These are phyloP conservation scores for Apiotrichum brassicae DNA, from an alignment of 1,284 basidiomycete species.

Conservation along the genomic window DNA sequence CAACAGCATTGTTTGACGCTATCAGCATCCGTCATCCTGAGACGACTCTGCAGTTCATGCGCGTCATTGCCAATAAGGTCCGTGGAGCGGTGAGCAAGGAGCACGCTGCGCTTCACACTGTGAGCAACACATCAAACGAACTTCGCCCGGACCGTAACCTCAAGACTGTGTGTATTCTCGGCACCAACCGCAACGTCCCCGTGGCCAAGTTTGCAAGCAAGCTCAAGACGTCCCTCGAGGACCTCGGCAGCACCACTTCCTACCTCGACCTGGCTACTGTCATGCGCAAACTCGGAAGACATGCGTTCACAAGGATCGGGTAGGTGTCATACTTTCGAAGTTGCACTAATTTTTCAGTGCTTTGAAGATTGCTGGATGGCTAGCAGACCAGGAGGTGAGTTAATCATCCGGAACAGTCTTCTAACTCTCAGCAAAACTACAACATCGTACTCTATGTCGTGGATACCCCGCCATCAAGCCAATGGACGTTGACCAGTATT, in stretches of 20 bases:
- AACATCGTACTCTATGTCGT: conserved; percentile 88
- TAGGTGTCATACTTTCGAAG: conserved; percentile 1
- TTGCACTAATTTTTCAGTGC: conserved; percentile 52
- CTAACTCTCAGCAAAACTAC: conserved; percentile 58
- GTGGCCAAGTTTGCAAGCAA: conserved; percentile 81
- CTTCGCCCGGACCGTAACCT: conserved; percentile 80
- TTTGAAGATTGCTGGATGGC: conserved; percentile 85
- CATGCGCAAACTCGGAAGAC: conserved; percentile 78
- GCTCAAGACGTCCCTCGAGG: conserved; percentile 76
- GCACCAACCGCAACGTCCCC: conserved; percentile 67
- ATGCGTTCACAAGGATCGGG: conserved; percentile 86
- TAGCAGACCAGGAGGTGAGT: conserved; percentile 74
- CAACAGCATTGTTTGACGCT: conserved; percentile 94
- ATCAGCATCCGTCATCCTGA: conserved; percentile 87
- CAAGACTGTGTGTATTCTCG: conserved; percentile 51
- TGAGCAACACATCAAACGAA: conserved; percentile 43
- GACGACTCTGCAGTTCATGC: conserved; percentile 90
- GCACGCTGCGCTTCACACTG: conserved; percentile 13
- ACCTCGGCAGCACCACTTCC: conserved; percentile 78
- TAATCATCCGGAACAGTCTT: not conserved
- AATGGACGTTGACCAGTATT: conserved; percentile 97
- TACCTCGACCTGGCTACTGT: conserved; percentile 88
- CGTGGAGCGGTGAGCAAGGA: conserved; percentile 65
- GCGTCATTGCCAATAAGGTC: conserved; percentile 88
- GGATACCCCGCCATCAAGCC: conserved; percentile 81